Evolutionary conservation across 352 stramenopile genomes (phyloP), one percentile per base, ranked within the genome.

Genomic region (Phytophthora fragariaefolia): DNA sequence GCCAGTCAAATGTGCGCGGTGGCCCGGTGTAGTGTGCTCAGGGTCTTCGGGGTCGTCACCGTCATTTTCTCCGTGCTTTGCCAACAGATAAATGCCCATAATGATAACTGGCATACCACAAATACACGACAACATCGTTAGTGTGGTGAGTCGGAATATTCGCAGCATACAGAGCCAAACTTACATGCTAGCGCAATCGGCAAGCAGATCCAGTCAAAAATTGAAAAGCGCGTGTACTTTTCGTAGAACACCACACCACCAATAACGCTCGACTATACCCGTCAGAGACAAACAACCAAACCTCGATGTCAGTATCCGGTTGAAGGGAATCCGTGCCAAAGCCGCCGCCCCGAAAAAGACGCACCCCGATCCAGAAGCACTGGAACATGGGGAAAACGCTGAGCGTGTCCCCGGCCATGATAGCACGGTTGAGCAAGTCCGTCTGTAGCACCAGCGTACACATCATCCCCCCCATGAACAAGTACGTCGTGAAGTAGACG

Each of bases 331-430:
- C 36, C 23, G 34, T 9, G 23, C 47, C 12, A 50, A 57, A 61
- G 20, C 13, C 22, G 20, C 34, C 32, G 20, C 2, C 18, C n/a
- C 34, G 20, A 57, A 52, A 30, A 42, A 42, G 4, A 85, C 85
- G 52, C 60, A 95, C 87, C 17, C 87, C 84, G 61, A 95, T 95
- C 85, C 87, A 95, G 51, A 95, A 93, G 71, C 87, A 95, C 75
- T 95, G 87, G 55, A 95, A 95, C 82, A 95, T 93, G 1, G 87
- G 87, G 52, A 93, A 95, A 4, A 95, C 87, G 43, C 83, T 92
- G 20, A 95, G 80, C n/a, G 85, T 95, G 50, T 93, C 87, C 6
- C 87, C 87, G 5, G 64, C 69, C 87, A 95, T 95, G 66, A 95
- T 93, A 9, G 85, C 85, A 34, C 87, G 85, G 69, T 95, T 95